These are phyloP conservation scores for Carpinus fangiana DNA, from an alignment of 306 rosid genomes.

Conservation along the genomic window DNA sequence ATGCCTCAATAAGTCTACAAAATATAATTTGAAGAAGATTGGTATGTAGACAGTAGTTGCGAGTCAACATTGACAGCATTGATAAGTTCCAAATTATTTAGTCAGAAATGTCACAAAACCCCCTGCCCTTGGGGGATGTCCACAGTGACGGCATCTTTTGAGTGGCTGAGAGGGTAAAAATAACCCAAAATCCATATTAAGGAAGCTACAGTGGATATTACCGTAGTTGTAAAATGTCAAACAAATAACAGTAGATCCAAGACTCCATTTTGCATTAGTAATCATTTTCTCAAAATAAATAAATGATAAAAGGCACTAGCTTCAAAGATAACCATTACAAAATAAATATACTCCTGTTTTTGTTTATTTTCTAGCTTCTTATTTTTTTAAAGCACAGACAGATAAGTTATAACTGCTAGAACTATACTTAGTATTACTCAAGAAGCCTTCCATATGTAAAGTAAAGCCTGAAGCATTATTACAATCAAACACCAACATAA, in stretches of 20 bases:
- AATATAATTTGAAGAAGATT: not conserved
- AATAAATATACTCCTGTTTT: not conserved
- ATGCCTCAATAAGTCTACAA: not conserved
- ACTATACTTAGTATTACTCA: not conserved
- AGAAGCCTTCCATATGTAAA: not conserved
- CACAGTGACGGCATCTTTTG: not conserved
- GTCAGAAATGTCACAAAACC: too few relatives aligned
- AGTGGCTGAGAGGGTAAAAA: not conserved
- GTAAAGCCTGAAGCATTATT: not conserved
- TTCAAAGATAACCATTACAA: not conserved
- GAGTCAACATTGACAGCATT: not conserved
- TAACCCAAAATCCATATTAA: not conserved
- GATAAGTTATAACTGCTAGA: not conserved
- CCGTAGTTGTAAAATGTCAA: not conserved
- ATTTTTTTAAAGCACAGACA: not conserved
- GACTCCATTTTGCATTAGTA: not conserved
- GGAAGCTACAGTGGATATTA: conserved; percentile 4
- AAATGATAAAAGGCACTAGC: not conserved
- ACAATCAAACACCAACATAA: not conserved
- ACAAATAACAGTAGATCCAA: not conserved
- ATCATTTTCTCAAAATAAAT: not conserved
- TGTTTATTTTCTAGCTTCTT: not conserved
- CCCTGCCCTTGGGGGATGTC: too few relatives aligned
- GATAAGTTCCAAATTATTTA: conserved; percentile 2
- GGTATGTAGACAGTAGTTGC: not conserved